These are phyloP conservation scores for Uronychia binucleata DNA, from an alignment of 73 alveolate genomes.

Conservation along the genomic window DNA sequence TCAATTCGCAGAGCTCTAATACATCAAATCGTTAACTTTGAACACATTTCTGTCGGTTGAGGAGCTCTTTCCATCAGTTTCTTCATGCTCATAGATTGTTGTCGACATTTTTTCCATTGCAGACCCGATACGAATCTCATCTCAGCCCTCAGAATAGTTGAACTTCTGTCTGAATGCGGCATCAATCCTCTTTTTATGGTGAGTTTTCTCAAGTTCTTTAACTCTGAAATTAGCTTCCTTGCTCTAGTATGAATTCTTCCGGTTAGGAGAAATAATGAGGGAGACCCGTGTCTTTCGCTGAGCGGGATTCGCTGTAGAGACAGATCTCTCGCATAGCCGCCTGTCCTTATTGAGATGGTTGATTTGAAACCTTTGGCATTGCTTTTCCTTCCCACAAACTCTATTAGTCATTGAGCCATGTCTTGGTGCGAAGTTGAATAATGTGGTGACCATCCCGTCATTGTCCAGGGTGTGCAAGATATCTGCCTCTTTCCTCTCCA, in stretches of 20 bases:
- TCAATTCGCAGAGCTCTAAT: too few species aligned
- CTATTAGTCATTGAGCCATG: background rate
- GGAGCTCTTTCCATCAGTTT: too few species aligned
- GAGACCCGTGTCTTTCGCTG: background rate
- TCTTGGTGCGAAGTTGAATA: background rate
- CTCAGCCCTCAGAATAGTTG: too few species aligned
- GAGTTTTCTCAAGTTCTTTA: too few species aligned
- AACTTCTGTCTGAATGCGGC: too few species aligned
- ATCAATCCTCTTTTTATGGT: too few species aligned
- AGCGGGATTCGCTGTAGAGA: background rate
- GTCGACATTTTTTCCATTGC: too few species aligned
- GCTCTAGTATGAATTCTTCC: background rate
- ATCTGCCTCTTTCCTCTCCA: background rate
- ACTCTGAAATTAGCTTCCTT: too few species aligned
- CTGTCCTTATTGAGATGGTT: background rate
- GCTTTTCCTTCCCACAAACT: background rate
- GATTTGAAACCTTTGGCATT: background rate
- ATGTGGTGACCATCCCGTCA: background rate
- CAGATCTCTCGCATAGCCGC: background rate
- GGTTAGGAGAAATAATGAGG: background rate
- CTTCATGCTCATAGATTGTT: too few species aligned
- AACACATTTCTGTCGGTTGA: too few species aligned
- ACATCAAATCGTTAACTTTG: too few species aligned
- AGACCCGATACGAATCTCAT: too few species aligned
- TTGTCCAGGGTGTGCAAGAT: background rate